Conservation (phyloP, 768 basidiomycete genomes). For the Boletus edulis region DNA sequence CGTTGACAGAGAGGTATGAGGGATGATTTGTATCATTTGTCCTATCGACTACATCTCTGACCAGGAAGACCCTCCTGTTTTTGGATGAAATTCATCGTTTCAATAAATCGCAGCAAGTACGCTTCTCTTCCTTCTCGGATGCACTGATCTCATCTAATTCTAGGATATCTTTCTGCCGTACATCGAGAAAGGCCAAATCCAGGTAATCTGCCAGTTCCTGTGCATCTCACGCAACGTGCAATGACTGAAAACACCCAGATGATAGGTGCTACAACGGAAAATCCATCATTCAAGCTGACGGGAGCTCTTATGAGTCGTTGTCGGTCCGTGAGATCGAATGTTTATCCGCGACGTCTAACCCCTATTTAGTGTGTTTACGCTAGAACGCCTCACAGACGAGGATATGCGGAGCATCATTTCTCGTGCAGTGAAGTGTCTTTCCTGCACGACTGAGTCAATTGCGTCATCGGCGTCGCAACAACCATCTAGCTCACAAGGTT, state of each 20-base stretch:
- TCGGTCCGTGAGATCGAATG: constrained; percentile 44
- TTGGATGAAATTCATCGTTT: constrained; percentile 86
- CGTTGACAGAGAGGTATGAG: constrained; percentile 59
- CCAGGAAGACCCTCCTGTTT: constrained; percentile 71
- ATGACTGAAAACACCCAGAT: constrained; percentile 37
- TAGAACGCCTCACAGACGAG: constrained; percentile 63
- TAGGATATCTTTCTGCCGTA: constrained; percentile 81
- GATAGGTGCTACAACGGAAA: constrained; percentile 86
- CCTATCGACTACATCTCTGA: constrained; percentile 3
- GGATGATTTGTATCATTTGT: not conserved
- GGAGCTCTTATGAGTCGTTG: constrained; percentile 73
- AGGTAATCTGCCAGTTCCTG: constrained; percentile 34
- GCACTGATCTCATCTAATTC: constrained; percentile 10
- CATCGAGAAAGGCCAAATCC: constrained; percentile 74
- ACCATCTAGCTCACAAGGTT: constrained; percentile 17
- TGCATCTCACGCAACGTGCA: not conserved
- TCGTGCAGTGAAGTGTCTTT: constrained; percentile 46
- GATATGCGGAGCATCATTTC: constrained; percentile 59
- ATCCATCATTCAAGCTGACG: constrained; percentile 82
- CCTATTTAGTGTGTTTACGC: constrained; percentile 62
- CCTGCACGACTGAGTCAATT: constrained; percentile 8
- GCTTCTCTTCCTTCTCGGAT: not conserved
- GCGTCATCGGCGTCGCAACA: constrained; percentile 1
- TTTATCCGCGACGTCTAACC: constrained; percentile 11
- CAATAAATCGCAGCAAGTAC: constrained; percentile 66